Evolutionary conservation across 2,329 filamentous ascomycete species (phyloP).

Genomic region (Penicillium freii): DNA sequence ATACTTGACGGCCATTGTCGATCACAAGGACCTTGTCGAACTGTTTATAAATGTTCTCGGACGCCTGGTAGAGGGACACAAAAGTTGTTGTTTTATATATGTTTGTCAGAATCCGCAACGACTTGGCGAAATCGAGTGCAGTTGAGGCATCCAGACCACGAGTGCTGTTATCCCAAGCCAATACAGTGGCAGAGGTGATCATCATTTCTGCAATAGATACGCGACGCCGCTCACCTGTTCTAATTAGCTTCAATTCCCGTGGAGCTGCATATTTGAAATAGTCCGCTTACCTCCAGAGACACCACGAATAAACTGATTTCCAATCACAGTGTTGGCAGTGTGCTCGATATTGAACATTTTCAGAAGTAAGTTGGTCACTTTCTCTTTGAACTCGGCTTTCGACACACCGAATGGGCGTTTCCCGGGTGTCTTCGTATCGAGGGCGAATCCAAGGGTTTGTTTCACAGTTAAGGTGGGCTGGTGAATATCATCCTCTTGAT

Average conservation of each 20-base stretch:
- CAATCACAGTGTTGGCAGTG: slow-evolving; percentile 79
- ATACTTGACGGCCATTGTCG: slow-evolving; percentile 71
- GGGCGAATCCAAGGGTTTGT: slow-evolving; percentile 80
- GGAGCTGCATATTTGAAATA: not conserved
- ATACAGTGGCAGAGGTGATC: slow-evolving; percentile 68
- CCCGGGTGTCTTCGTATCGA: slow-evolving; percentile 80
- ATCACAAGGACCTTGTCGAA: slow-evolving; percentile 86
- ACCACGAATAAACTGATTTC: slow-evolving; percentile 76
- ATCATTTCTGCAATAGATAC: slow-evolving; percentile 83
- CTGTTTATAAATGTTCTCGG: slow-evolving; percentile 73
- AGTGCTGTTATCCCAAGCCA: slow-evolving; percentile 74
- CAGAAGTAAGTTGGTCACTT: slow-evolving; percentile 69
- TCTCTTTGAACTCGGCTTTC: slow-evolving; percentile 71
- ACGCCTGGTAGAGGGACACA: slow-evolving; percentile 82
- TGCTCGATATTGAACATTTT: slow-evolving; percentile 96
- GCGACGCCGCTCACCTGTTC: slow-evolving; percentile 67
- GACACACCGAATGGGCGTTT: slow-evolving; percentile 73
- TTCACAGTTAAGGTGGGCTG: slow-evolving; percentile 82
- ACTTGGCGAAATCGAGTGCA: slow-evolving; percentile 65
- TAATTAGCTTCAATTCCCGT: not conserved
- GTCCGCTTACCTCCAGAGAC: slow-evolving; percentile 57
- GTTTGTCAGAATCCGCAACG: slow-evolving; percentile 75
- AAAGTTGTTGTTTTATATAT: slow-evolving; percentile 82
- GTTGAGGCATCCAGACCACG: slow-evolving; percentile 68
- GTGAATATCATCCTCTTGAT: slow-evolving; percentile 82